Conservation (phyloP, 106 monocot genomes). For the Hemerocallis citrina region DNA sequence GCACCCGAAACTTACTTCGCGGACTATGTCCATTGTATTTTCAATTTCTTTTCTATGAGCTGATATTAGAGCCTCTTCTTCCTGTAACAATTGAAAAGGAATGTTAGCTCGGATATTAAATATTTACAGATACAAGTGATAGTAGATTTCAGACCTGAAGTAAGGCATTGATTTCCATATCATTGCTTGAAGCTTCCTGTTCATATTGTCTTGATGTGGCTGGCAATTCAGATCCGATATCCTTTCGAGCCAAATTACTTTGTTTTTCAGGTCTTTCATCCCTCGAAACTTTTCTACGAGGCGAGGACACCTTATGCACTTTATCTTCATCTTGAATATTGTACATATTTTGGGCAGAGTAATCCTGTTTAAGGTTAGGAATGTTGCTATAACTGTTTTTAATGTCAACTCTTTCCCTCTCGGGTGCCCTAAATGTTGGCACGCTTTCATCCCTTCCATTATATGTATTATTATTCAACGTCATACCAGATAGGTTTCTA, state of each 20-base stretch:
- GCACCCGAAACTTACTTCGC: constrained; percentile 26
- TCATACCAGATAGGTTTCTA: constrained; percentile 13
- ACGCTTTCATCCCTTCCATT: constrained; percentile 52
- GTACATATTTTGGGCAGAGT: constrained; percentile 19
- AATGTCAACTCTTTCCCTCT: constrained; percentile 29
- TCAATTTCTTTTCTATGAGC: constrained; percentile 77
- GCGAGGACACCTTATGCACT: constrained; percentile 64
- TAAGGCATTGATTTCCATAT: constrained; percentile 40
- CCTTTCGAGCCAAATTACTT: constrained; percentile 29
- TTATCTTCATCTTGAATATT: constrained; percentile 51
- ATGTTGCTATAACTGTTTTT: constrained; percentile 12
- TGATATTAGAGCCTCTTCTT: constrained; percentile 60
- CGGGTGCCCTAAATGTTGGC: constrained; percentile 10
- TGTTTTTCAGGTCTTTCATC: constrained; percentile 62
- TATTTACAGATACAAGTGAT: no score
- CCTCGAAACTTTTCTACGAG: constrained; percentile 44
- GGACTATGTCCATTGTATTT: constrained; percentile 73
- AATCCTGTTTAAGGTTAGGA: constrained; percentile 16
- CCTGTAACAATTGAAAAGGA: constrained; percentile 13
- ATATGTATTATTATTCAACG: constrained; percentile 10
- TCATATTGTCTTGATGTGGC: no score
- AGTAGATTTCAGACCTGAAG: no score
- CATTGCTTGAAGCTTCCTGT: constrained; percentile 15
- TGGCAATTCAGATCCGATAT: constrained; percentile 21
- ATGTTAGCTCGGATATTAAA: no score